Conservation (phyloP, 1,284 basidiomycete genomes). For the Chondrostereum purpureum region DNA sequence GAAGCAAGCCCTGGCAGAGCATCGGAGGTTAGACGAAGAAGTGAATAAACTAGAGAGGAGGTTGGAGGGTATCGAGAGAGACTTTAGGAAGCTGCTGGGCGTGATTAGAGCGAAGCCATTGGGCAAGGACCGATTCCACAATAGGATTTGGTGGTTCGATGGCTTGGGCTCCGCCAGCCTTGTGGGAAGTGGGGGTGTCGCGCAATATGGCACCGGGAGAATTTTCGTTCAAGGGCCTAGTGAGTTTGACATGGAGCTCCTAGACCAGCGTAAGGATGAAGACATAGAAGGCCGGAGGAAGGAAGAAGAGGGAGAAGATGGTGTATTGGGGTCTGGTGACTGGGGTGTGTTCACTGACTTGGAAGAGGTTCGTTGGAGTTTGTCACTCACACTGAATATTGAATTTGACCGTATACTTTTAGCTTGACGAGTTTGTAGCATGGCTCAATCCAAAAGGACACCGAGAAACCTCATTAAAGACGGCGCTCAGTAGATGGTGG, state of each 20-base stretch:
- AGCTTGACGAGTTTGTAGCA: conserved; percentile 77
- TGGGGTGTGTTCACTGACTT: conserved; percentile 88
- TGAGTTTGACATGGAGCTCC: conserved; percentile 65
- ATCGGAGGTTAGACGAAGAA: conserved; percentile 82
- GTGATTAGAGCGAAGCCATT: conserved; percentile 82
- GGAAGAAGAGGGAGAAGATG: conserved; percentile 74
- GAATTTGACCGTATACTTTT: too few species aligned
- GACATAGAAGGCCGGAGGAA: conserved; percentile 53
- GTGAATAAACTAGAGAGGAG: conserved; percentile 72
- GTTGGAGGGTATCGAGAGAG: conserved; percentile 85
- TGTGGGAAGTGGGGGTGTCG: conserved; percentile 64
- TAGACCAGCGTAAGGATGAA: conserved; percentile 54
- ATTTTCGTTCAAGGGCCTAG: conserved; percentile 88
- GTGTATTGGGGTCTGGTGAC: conserved; percentile 66
- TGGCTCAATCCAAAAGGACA: conserved; percentile 93
- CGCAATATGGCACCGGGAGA: conserved; percentile 82
- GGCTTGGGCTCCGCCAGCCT: conserved; percentile 84
- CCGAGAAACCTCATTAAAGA: conserved; percentile 81
- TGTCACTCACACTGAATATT: conserved; percentile 14
- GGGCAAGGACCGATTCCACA: conserved; percentile 89
- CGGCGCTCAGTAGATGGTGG: conserved; percentile 78
- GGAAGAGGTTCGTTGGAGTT: conserved; percentile 76
- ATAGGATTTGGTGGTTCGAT: conserved; percentile 98
- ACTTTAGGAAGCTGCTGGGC: conserved; percentile 83
- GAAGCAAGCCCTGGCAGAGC: conserved; percentile 68